Percentiles rank a stretch among this genome's conserved stretches.
These are phyloP conservation scores for Globisporangium canariense DNA, from an alignment of 352 stramenopile genomes.

Conservation along the genomic window DNA sequence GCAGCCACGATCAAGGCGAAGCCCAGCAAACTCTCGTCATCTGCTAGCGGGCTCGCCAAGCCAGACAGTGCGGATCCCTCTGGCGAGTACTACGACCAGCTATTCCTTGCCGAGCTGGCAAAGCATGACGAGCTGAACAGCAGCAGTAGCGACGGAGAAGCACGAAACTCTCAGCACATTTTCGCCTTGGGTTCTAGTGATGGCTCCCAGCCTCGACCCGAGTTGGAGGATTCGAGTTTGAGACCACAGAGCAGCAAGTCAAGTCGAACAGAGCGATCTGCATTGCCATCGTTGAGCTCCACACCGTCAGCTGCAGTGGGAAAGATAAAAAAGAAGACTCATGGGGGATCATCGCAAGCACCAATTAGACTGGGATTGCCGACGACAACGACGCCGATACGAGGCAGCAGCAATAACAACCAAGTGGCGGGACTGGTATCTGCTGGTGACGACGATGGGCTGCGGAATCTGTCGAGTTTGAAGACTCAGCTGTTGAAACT, in stretches of 20 bases:
- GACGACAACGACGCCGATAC: neutral
- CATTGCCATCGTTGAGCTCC: conserved; percentile 10
- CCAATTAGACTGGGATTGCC: neutral
- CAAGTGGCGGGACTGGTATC: neutral
- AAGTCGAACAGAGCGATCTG: neutral
- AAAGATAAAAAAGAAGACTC: conserved; percentile 15
- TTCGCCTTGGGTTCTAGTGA: neutral
- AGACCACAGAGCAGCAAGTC: conserved; percentile 6
- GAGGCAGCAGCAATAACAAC: conserved; percentile 10
- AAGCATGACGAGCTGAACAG: conserved; percentile 28
- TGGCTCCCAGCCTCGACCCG: conserved; percentile 2
- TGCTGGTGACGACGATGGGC: conserved; percentile 7
- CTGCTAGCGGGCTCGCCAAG: neutral
- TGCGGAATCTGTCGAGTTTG: neutral
- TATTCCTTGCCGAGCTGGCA: conserved; percentile 67
- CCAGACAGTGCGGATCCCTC: neutral
- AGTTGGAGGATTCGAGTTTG: conserved; percentile 7
- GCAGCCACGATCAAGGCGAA: neutral
- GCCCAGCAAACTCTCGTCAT: neutral
- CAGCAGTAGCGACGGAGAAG: conserved; percentile 1
- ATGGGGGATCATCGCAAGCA: neutral
- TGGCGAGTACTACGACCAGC: conserved; percentile 35
- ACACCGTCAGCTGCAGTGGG: neutral
- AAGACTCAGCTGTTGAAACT: conserved; percentile 10
- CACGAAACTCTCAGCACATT: neutral